Conservation (phyloP, 495 filamentous ascomycete genomes). For the Talaromyces ruber region DNA sequence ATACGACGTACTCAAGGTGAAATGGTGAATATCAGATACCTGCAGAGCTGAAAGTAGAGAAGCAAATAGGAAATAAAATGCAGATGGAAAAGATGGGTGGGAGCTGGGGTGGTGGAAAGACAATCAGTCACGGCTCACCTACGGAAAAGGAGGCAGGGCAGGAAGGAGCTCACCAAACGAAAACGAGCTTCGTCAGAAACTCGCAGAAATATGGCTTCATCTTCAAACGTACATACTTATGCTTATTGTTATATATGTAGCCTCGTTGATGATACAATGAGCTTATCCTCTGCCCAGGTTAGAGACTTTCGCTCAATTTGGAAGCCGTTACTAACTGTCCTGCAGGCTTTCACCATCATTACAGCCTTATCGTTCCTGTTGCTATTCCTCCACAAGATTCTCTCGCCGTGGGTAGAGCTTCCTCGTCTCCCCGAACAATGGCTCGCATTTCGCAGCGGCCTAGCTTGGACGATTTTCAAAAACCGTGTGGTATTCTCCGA, state of each 20-base stretch:
- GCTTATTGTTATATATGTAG: constrained; percentile 1
- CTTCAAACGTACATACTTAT: background rate
- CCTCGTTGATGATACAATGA: background rate
- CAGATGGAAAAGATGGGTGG: background rate
- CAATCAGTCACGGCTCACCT: background rate
- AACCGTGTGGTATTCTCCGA: constrained; percentile 1
- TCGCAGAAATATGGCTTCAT: background rate
- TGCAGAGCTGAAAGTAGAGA: background rate
- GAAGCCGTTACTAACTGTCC: background rate
- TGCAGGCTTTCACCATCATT: background rate
- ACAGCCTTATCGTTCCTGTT: background rate
- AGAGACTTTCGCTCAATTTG: background rate
- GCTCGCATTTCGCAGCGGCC: background rate
- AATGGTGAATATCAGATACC: background rate
- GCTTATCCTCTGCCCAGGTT: constrained; percentile 3
- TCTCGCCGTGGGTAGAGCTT: constrained; percentile 5
- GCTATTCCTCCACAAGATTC: background rate
- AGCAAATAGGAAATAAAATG: background rate
- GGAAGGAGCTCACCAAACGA: background rate
- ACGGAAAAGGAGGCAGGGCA: background rate
- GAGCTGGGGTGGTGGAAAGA: background rate
- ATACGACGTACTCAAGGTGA: background rate
- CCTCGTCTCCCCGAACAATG: constrained; percentile 5
- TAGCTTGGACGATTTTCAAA: constrained; percentile 5
- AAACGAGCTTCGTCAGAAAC: background rate